Percentiles rank a stretch among this genome's conserved stretches.
phyloP scores from a whole-genome alignment of 202 grass and related monocot species.

The Eragrostis tef region DNA sequence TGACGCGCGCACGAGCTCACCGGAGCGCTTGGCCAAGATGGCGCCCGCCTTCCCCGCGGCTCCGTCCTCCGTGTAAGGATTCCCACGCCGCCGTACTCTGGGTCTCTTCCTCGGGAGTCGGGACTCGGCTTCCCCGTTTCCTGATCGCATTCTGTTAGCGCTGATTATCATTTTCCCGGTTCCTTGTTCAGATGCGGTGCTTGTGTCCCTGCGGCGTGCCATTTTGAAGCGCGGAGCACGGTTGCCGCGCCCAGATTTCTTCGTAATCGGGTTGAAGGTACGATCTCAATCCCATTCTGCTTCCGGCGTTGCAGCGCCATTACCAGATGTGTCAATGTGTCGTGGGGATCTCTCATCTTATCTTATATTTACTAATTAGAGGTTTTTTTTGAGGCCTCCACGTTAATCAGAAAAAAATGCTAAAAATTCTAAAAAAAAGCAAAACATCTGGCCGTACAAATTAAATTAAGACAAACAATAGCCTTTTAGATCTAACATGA shows the following conservation, averaged over 20 bases:
- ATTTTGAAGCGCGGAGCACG: not conserved
- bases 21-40: not conserved
- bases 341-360: not conserved
- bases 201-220: slow-evolving; percentile 15
- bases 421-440: too few relatives aligned
- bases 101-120: not conserved
- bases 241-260: slow-evolving; percentile 26
- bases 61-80: slow-evolving; percentile 29
- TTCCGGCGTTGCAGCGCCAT: not conserved
- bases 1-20: too few relatives aligned
- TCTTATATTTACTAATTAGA: too few relatives aligned
- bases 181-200: slow-evolving; percentile 39
- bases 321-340: too few relatives aligned
- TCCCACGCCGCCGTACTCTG: not conserved
- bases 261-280: slow-evolving; percentile 35
- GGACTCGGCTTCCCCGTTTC: not conserved
- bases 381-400: too few relatives aligned
- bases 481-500: too few relatives aligned
- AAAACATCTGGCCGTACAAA: too few relatives aligned
- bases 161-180: not conserved
- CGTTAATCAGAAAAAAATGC: too few relatives aligned
- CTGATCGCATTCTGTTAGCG: not conserved
- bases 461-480: too few relatives aligned
- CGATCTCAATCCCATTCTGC: not conserved
- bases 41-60: slow-evolving; percentile 31